Conservation (phyloP, 768 basidiomycete genomes). For the Lactarius hatsudake region DNA sequence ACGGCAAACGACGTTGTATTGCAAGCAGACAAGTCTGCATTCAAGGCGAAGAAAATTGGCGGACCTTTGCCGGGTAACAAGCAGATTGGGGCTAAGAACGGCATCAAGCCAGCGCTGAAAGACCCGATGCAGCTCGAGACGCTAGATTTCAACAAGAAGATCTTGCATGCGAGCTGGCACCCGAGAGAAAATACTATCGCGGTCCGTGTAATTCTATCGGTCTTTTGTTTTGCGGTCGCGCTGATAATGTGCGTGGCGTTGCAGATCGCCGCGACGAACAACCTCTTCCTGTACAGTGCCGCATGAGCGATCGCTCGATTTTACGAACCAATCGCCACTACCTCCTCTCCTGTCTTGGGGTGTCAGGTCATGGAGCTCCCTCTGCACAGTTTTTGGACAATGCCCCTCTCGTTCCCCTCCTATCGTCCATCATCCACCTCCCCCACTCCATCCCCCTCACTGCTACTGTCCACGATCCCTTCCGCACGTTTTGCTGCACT, state of each 20-base stretch:
- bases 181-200: slow-evolving; percentile 98
- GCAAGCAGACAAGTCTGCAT: slow-evolving; percentile 98
- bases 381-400: slow-evolving; percentile 23
- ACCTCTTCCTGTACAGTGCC: slow-evolving; percentile 83
- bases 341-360: neutral
- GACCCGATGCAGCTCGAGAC: slow-evolving; percentile 87
- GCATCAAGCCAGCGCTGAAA: slow-evolving; percentile 69
- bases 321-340: neutral
- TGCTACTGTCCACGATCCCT: slow-evolving; percentile 13
- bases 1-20: slow-evolving; percentile 85
- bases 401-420: slow-evolving; percentile 8
- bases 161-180: slow-evolving; percentile 95
- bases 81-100: slow-evolving; percentile 60
- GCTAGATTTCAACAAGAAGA: slow-evolving; percentile 96
- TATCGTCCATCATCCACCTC: slow-evolving; percentile 6
- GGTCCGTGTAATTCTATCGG: slow-evolving; percentile 46
- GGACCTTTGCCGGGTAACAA: slow-evolving; percentile 75
- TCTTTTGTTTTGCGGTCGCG: neutral
- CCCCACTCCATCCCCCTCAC: neutral
- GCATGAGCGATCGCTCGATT: slow-evolving; percentile 35
- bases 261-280: slow-evolving; percentile 96
- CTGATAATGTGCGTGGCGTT: neutral
- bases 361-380: neutral
- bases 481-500: slow-evolving; percentile 20
- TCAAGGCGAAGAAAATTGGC: slow-evolving; percentile 99